Evolutionary conservation across 2,329 filamentous ascomycete genomes (phyloP).

Genomic region (Aspergillus luchuensis): DNA sequence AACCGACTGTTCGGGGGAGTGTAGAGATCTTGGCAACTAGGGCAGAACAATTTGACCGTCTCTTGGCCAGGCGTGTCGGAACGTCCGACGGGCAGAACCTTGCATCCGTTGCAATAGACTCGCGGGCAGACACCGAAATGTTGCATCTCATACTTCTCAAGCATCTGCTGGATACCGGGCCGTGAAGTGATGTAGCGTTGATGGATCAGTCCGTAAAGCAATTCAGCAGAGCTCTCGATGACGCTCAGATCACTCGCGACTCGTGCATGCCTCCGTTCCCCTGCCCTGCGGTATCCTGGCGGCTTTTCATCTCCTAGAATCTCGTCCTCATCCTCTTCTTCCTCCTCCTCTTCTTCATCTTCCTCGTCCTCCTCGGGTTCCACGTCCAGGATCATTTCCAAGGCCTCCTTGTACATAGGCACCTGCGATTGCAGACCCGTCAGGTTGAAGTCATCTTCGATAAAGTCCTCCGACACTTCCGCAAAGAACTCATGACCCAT

Average conservation of each 20-base stretch:
- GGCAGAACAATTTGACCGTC: slow-evolving; percentile 97
- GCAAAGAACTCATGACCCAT: slow-evolving; percentile 98
- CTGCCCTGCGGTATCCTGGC: slow-evolving; percentile 50
- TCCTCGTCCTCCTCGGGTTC: slow-evolving; percentile 85
- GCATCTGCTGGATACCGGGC: slow-evolving; percentile 97
- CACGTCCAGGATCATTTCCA: slow-evolving; percentile 99
- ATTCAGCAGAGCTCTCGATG: slow-evolving; percentile 96
- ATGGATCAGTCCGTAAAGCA: slow-evolving; percentile 97
- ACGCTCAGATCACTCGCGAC: slow-evolving; percentile 92
- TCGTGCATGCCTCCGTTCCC: slow-evolving; percentile 76
- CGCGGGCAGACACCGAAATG: slow-evolving; percentile 97
- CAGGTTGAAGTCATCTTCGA: slow-evolving; percentile 99
- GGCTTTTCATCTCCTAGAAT: slow-evolving; percentile 60
- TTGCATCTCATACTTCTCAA: slow-evolving; percentile 95
- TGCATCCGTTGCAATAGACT: slow-evolving; percentile 85
- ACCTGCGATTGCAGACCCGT: slow-evolving; percentile 94
- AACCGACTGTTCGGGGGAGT: slow-evolving; percentile 96
- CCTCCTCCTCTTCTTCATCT: slow-evolving; percentile 66
- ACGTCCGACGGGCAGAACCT: slow-evolving; percentile 88
- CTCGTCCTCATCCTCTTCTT: slow-evolving; percentile 70
- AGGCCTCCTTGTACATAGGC: slow-evolving; percentile 96
- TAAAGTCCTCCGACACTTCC: slow-evolving; percentile 97
- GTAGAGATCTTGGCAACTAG: slow-evolving; percentile 94
- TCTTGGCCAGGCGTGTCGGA: slow-evolving; percentile 95
- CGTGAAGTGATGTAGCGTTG: slow-evolving; percentile 97